Conservation (phyloP, 352 stramenopile genomes). For the Pythium pyrilobum region DNA sequence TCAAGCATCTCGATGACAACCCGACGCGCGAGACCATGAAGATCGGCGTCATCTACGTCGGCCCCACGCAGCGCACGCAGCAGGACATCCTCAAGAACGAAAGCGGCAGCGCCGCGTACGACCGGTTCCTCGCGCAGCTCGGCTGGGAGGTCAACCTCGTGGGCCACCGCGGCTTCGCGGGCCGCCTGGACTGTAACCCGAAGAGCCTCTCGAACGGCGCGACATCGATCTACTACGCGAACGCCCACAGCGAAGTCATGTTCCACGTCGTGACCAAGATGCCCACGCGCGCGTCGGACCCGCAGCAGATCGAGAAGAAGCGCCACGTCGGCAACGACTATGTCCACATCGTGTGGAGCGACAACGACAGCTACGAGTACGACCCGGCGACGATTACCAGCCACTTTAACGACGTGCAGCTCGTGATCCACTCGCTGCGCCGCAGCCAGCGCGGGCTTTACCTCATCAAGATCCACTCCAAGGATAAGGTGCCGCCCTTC, state of each 20-base stretch:
- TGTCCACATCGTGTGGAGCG: conserved; percentile 84
- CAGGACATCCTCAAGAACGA: conserved; percentile 81
- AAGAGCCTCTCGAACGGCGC: conserved; percentile 75
- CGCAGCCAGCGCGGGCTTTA: conserved; percentile 61
- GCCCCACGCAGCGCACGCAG: conserved; percentile 61
- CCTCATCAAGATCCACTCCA: conserved; percentile 74
- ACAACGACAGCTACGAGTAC: conserved; percentile 73
- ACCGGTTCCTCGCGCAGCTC: conserved; percentile 65
- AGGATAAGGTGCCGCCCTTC: conserved; percentile 78
- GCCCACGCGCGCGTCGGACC: conserved; percentile 70
- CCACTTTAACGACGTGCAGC: conserved; percentile 86
- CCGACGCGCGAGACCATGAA: conserved; percentile 88
- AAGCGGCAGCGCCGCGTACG: conserved; percentile 53
- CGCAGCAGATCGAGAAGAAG: conserved; percentile 89
- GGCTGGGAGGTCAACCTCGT: conserved; percentile 74
- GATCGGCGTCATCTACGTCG: conserved; percentile 85
- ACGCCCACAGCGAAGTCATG: conserved; percentile 78
- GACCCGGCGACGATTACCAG: conserved; percentile 84
- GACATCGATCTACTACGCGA: conserved; percentile 75
- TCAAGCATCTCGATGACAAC: conserved; percentile 82
- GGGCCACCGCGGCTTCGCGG: conserved; percentile 65
- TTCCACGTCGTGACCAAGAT: conserved; percentile 88
- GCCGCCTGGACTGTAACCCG: conserved; percentile 74
- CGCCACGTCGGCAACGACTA: conserved; percentile 86
- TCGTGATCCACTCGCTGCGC: conserved; percentile 77